A percentile compares a stretch with the other conserved stretches of the same genome.
phyloP scores from a whole-genome alignment of 129 eudicot genomes.

The Flaveria bidentis region DNA sequence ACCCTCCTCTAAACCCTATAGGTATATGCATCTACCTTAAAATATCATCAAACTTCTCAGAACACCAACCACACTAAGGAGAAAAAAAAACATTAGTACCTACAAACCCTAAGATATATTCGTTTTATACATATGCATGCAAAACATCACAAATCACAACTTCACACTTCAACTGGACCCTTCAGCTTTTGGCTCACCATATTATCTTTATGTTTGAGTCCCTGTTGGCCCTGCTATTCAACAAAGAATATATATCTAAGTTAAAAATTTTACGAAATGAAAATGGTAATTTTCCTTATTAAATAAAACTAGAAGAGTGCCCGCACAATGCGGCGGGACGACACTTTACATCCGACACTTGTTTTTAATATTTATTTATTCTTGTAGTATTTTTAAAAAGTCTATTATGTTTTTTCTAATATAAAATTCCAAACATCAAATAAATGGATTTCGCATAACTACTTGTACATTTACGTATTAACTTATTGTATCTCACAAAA shows the following conservation, averaged over 20 bases:
- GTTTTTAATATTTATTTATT: too few relatives aligned
- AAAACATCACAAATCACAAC: conserved; percentile 28
- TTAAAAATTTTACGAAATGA: background rate
- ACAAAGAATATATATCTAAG: background rate
- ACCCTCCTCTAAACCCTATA: conserved; percentile 31
- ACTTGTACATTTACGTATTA: too few relatives aligned
- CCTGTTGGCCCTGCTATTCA: conserved; percentile 33
- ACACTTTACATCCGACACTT: too few relatives aligned
- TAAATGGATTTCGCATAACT: too few relatives aligned
- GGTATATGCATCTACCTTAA: conserved; percentile 10
- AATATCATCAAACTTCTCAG: conserved; percentile 27
- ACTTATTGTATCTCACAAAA: too few relatives aligned
- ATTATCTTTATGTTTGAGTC: conserved; percentile 35
- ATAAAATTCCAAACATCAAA: too few relatives aligned
- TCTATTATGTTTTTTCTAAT: too few relatives aligned
- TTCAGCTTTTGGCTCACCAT: conserved; percentile 29
- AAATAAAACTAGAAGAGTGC: too few relatives aligned
- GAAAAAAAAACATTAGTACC: conserved; percentile 20
- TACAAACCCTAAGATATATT: conserved; percentile 25
- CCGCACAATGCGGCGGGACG: too few relatives aligned
- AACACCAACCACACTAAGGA: conserved; percentile 24
- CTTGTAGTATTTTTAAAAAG: too few relatives aligned
- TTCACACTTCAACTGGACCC: conserved; percentile 39
- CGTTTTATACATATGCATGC: background rate
- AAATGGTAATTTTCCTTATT: background rate